Base-by-base conservation (phyloP, 352 stramenopile species). In the Phytophthora citrophthora region DNA sequence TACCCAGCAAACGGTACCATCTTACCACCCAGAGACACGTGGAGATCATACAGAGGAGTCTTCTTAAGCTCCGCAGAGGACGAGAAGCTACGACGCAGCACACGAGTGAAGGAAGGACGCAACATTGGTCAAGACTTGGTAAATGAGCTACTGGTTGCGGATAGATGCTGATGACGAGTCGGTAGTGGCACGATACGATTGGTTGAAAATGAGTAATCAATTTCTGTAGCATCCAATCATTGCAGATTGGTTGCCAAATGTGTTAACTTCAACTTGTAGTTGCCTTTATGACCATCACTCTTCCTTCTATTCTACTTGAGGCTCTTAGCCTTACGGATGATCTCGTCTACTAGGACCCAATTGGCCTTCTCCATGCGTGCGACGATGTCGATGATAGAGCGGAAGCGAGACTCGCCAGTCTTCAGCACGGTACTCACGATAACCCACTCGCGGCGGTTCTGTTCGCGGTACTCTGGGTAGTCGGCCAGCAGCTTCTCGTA, bases 1-100 rank as follows among this genome's bases (percentile, higher is more conserved):
- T 99, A 99, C 47, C 97, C 97, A 0, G 97, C 97, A 75, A 99
- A 99, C 49, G 92, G 86, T 38, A 98, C 93, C 89, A 98, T 97
- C 70, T 94, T 94, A 43, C 83, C 86, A 26, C 86, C 86, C 4
- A 87, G 72, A 16, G 77, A 70, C 53, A 90, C 77, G 56, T 94
- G 86, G 55, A 93, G 77, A 54, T 92, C 86, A 64, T 83, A 88
- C 39, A 94, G 76, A 31, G 86, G 76, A 31, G 86, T 94, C 71
- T 92, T 91, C 68, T 91, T 92, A 40, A 94, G 83, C 73, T 86
- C 47, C 13, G 54, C 26, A 18, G 54, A 12, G 20, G 64, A 62
- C 50, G 69, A 74, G 50, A 74, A 74, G 50, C 61, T n/a, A 55
- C 67, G 61, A 39, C 61, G 59, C 27, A 67, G 54, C 27, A 47